Conservation (phyloP, 176 grass and related monocot genomes). For the Hyparrhenia diplandra region DNA sequence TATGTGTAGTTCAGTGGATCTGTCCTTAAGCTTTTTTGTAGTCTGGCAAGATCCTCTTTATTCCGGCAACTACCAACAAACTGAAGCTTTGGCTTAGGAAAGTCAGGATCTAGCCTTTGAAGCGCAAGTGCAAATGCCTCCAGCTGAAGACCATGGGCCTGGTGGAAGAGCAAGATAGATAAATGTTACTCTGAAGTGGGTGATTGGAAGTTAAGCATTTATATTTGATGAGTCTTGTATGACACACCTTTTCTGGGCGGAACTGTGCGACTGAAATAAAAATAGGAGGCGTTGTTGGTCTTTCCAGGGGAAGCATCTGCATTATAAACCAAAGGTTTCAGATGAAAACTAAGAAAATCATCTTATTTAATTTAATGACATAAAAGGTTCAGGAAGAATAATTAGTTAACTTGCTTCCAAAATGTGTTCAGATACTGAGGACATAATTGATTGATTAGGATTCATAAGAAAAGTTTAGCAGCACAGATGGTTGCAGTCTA, state of each 20-base stretch:
- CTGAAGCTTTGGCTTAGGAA: conserved; percentile 66
- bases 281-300: conserved; percentile 49
- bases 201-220: neutral
- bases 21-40: conserved; percentile 79
- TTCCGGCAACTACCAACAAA: conserved; percentile 89
- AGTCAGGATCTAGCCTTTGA: conserved; percentile 54
- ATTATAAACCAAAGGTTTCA: conserved; percentile 36
- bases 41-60: conserved; percentile 73
- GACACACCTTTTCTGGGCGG: conserved; percentile 87
- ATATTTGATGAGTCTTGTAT: neutral
- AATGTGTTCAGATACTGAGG: neutral
- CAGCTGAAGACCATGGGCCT: conserved; percentile 91
- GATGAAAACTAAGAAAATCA: conserved; percentile 4
- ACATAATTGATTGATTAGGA: neutral
- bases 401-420: neutral
- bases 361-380: neutral
- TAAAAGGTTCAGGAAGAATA: neutral
- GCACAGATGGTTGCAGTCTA: conserved; percentile 11
- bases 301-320: conserved; percentile 84
- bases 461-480: neutral
- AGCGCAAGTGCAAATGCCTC: conserved; percentile 83
- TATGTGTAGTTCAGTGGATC: conserved; percentile 61
- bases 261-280: conserved; percentile 98
- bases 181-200: conserved; percentile 20
- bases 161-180: neutral